These are phyloP conservation scores for Sonneratia alba DNA, from an alignment of 345 rosid species.

Conservation along the genomic window DNA sequence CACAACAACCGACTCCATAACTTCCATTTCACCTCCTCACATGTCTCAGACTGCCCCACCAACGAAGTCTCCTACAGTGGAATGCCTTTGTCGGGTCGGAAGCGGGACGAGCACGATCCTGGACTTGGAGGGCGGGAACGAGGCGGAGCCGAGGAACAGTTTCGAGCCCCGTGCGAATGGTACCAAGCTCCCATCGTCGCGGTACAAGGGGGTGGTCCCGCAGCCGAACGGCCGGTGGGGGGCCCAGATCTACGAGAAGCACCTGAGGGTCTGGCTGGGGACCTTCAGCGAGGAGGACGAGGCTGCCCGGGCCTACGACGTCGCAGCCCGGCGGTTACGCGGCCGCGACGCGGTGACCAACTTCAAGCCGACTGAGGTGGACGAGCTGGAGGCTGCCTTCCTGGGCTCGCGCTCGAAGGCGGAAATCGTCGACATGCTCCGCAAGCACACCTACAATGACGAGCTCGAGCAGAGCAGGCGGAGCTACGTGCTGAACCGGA, in stretches of 20 bases:
- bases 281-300: slow-evolving; percentile 47
- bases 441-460: slow-evolving; percentile 45
- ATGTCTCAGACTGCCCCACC: slow-evolving; percentile 10
- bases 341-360: slow-evolving; percentile 48
- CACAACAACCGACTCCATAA: slow-evolving; percentile 20
- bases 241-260: slow-evolving; percentile 53
- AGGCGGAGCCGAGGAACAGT: slow-evolving; percentile 14
- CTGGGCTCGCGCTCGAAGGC: slow-evolving; percentile 39
- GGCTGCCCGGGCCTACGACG: slow-evolving; percentile 45
- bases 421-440: slow-evolving; percentile 52
- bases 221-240: slow-evolving; percentile 60
- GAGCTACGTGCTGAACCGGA: slow-evolving; percentile 2
- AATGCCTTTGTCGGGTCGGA: slow-evolving; percentile 23
- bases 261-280: slow-evolving; percentile 53
- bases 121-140: slow-evolving; percentile 11
- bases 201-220: slow-evolving; percentile 45
- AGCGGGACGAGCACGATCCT: slow-evolving; percentile 13
- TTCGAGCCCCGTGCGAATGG: slow-evolving; percentile 9
- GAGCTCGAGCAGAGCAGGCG: slow-evolving; percentile 43
- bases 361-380: slow-evolving; percentile 23
- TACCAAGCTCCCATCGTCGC: slow-evolving; percentile 24
- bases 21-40: slow-evolving; percentile 11
- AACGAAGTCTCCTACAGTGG: slow-evolving; percentile 9
- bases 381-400: slow-evolving; percentile 27
- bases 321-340: slow-evolving; percentile 43